phyloP scores from a whole-genome alignment of 768 basidiomycete genomes.

The Amanita rimosa region DNA sequence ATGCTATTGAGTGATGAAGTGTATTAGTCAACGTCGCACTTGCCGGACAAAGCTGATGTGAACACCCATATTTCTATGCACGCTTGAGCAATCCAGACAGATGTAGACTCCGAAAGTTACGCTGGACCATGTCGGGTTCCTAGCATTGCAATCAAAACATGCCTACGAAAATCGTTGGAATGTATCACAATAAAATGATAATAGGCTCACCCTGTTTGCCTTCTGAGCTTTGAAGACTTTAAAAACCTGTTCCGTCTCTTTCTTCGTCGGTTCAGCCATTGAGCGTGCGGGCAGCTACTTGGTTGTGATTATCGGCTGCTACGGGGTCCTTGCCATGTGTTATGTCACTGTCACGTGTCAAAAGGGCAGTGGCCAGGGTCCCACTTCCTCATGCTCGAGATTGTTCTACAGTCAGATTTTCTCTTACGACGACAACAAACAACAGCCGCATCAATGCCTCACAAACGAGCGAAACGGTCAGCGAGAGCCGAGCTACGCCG shows the following conservation, averaged over 20 bases:
- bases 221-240: conserved; percentile 74
- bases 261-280: conserved; percentile 74
- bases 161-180: conserved; percentile 6
- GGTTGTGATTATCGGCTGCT: not conserved
- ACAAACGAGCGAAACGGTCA: conserved; percentile 50
- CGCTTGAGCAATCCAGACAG: conserved; percentile 91
- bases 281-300: not conserved
- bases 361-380: not conserved
- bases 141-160: conserved; percentile 93
- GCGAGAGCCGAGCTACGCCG: conserved; percentile 30
- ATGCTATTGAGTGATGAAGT: conserved; percentile 5
- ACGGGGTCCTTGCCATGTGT: conserved; percentile 2
- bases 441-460: conserved; percentile 36
- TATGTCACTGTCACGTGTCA: not conserved
- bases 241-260: conserved; percentile 83
- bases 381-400: not conserved
- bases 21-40: conserved; percentile 15
- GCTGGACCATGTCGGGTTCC: conserved; percentile 96
- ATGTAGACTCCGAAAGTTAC: conserved; percentile 97
- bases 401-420: too few relatives aligned
- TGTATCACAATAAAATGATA: not conserved
- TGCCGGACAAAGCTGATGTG: conserved; percentile 96
- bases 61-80: conserved; percentile 95
- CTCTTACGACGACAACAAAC: not conserved
- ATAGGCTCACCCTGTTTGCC: conserved; percentile 61